Conservation (phyloP, 306 rosid species). For the Lotus japonicus region DNA sequence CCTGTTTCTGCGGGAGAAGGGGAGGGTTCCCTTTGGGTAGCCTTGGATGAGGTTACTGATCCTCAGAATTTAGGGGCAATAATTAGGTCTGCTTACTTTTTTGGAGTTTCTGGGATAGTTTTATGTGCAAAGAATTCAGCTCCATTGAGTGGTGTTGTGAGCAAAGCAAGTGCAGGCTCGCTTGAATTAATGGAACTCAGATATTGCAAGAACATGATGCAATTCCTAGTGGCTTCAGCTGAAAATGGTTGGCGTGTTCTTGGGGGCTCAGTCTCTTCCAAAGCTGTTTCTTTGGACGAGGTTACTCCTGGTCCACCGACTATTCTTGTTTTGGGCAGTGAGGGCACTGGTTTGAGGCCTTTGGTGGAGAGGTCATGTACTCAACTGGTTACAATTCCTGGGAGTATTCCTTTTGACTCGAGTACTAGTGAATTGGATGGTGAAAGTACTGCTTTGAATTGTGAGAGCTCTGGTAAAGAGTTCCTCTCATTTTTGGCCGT, state of each 20-base stretch:
- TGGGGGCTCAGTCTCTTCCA: slow-evolving; percentile 81
- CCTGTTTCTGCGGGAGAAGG: slow-evolving; percentile 61
- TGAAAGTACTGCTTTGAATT: slow-evolving; percentile 32
- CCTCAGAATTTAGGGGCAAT: slow-evolving; percentile 95
- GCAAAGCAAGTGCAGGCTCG: slow-evolving; percentile 96
- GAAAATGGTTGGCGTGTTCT: slow-evolving; percentile 90
- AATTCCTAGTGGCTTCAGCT: slow-evolving; percentile 75
- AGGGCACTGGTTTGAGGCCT: slow-evolving; percentile 92
- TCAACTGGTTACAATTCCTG: slow-evolving; percentile 61
- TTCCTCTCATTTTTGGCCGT: slow-evolving; percentile 79
- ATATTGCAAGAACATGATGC: slow-evolving; percentile 95
- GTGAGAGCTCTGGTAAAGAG: slow-evolving; percentile 44
- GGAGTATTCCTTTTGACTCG: slow-evolving; percentile 48
- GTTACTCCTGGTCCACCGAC: slow-evolving; percentile 63
- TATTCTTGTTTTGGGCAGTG: slow-evolving; percentile 89
- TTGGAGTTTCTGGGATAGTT: slow-evolving; percentile 86
- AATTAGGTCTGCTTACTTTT: slow-evolving; percentile 80
- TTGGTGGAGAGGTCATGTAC: slow-evolving; percentile 94
- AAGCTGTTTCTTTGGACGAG: slow-evolving; percentile 59
- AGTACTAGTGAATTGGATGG: slow-evolving; percentile 31
- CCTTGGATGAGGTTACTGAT: slow-evolving; percentile 93
- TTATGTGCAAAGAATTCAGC: slow-evolving; percentile 95
- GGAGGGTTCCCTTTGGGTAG: slow-evolving; percentile 76
- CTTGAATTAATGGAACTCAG: slow-evolving; percentile 89
- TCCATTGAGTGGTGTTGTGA: slow-evolving; percentile 85